Conservation (phyloP, 2,329 filamentous ascomycete genomes). For the Claviceps citrina region DNA sequence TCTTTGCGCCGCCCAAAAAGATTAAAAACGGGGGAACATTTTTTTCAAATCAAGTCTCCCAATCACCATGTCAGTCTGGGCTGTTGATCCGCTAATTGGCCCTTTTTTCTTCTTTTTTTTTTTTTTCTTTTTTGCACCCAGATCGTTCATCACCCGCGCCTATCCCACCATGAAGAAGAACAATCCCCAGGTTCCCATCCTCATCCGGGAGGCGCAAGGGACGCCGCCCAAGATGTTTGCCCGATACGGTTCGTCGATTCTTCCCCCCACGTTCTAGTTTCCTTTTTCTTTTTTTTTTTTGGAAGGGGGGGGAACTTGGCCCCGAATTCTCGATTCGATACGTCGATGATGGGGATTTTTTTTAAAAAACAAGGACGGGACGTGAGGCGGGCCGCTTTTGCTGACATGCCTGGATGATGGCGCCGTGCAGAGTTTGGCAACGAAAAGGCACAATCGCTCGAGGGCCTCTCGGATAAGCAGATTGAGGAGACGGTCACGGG, state of each 20-base stretch:
- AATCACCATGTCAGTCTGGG: too few relatives aligned
- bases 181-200: slow-evolving; percentile 85
- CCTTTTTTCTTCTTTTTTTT: not conserved
- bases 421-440: slow-evolving; percentile 32
- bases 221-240: slow-evolving; percentile 78
- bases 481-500: slow-evolving; percentile 43
- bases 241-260: slow-evolving; percentile 58
- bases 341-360: too few relatives aligned
- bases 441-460: slow-evolving; percentile 42
- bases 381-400: too few relatives aligned
- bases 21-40: not conserved
- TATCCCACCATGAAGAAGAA: slow-evolving; percentile 99
- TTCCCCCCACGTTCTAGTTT: not conserved
- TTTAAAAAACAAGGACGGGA: too few relatives aligned
- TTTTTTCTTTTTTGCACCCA: slow-evolving; percentile 20
- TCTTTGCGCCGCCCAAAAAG: too few relatives aligned
- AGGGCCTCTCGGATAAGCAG: slow-evolving; percentile 45
- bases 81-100: too few relatives aligned
- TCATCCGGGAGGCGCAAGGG: slow-evolving; percentile 82
- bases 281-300: not conserved
- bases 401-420: not conserved
- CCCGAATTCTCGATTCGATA: too few relatives aligned
- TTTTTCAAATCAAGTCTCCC: too few relatives aligned
- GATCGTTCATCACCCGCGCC: slow-evolving; percentile 75
- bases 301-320: too few relatives aligned